Evolutionary conservation across 2,329 filamentous ascomycete genomes (phyloP).

Genomic region (Aureobasidium pullulans): DNA sequence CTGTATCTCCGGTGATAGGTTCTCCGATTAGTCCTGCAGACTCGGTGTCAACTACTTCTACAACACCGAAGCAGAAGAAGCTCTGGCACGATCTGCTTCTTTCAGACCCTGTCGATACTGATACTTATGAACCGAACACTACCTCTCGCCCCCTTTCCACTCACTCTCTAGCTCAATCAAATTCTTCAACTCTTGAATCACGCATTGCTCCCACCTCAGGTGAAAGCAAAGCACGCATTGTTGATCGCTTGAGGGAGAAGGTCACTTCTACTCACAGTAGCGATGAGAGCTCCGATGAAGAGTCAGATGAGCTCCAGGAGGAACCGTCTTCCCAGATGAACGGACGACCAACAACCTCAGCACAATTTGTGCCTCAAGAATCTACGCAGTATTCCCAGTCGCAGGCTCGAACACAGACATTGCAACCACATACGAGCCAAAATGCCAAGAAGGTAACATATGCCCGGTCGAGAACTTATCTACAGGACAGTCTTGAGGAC

Average conservation of each 20-base stretch:
- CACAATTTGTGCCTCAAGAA: neutral
- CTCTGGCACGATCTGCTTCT: constrained; percentile 25
- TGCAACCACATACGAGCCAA: constrained; percentile 9
- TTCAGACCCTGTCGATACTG: constrained; percentile 9
- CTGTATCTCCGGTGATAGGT: neutral
- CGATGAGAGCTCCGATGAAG: constrained; percentile 16
- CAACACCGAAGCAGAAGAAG: constrained; percentile 27
- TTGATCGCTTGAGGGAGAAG: constrained; percentile 28
- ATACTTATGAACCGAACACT: neutral
- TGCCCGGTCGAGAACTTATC: constrained; percentile 50
- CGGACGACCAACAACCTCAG: neutral
- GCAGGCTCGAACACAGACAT: neutral
- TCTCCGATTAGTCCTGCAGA: constrained; percentile 1
- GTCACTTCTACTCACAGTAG: constrained; percentile 17
- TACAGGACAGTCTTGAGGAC: constrained; percentile 43
- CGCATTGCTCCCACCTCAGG: too few relatives aligned
- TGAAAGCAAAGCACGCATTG: constrained; percentile 21
- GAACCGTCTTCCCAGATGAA: neutral
- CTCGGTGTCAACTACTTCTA: constrained; percentile 3
- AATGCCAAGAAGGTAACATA: constrained; percentile 47
- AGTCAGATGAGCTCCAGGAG: neutral
- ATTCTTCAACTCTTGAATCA: neutral
- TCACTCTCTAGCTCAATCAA: neutral
- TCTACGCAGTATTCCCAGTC: neutral
- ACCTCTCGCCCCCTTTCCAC: neutral